Evolutionary conservation across 768 basidiomycete genomes (phyloP), one percentile per base, ranked within the genome.

Genomic region (Leccinum broughii): DNA sequence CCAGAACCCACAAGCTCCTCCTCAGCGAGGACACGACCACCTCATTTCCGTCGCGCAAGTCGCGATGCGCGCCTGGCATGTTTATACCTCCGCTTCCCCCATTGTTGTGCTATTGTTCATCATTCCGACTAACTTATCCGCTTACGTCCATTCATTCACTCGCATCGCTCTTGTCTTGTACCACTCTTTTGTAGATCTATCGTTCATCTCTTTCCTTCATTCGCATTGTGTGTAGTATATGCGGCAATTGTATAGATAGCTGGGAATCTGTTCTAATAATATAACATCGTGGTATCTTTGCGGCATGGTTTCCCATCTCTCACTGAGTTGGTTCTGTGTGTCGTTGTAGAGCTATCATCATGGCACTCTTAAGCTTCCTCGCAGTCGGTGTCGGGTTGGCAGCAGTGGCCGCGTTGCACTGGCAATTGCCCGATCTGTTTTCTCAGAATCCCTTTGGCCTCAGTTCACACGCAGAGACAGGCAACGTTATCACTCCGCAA

Each of bases 121-220:
- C 22, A 34, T 55, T 52, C 20, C n/a, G n/a, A 56, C 39, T 68
- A 62, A 68, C 37, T 64, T 68, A 69, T 70, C 15, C n/a, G 14
- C 20, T 61, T 53, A 15, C 20, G 13, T 35, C 10, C 44, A 15
- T 28, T 60, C 56, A 10, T 55, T 52, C n/a, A 20, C n/a, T 62
- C 37, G 32, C 46, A 39, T 44, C 54, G 26, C 56, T 62, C 67
- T 28, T 63, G 62, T 62, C 32, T 22, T 58, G 50, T 37, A 56
- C 22, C 65, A 49, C 52, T 70, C 68, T 37, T 57, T 64, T 24
- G 13, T 64, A 57, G 17, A 58, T 58, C 22, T 55, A 8, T 57
- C 49, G 8, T 1, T 55, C 34, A 34, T 41, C 22, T 41, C 24
- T 51, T 30, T 37, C 35, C 11, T 28, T 34, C 57, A 5, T 15